Conservation (phyloP, 257 asterid genomes). For the Fraxinus cuspidata region DNA sequence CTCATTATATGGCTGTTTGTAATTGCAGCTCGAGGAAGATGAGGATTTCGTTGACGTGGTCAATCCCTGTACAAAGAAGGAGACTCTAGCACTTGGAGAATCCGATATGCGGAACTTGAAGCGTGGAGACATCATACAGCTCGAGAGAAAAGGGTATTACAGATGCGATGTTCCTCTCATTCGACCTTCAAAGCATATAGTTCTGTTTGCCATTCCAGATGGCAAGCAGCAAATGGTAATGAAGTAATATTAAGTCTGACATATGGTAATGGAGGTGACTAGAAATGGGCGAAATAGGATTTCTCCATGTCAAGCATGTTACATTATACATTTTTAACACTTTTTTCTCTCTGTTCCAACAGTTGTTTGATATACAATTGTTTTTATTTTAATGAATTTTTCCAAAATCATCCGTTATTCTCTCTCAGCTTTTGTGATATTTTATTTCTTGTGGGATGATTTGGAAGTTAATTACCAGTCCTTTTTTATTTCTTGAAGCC, state of each 20-base stretch:
- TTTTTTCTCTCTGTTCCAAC: background rate
- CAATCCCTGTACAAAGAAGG: slow-evolving; percentile 70
- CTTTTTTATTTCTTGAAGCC: background rate
- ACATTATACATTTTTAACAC: background rate
- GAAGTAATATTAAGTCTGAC: slow-evolving; percentile 36
- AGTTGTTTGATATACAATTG: background rate
- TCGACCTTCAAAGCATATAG: slow-evolving; percentile 66
- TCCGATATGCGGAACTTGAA: slow-evolving; percentile 84
- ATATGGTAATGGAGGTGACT: background rate
- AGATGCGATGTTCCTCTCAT: slow-evolving; percentile 78
- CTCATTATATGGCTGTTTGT: slow-evolving; percentile 12
- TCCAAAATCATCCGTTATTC: background rate
- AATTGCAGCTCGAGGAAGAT: slow-evolving; percentile 84
- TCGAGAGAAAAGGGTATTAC: slow-evolving; percentile 91
- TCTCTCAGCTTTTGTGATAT: background rate
- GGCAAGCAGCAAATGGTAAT: slow-evolving; percentile 75
- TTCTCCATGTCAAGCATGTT: slow-evolving; percentile 3
- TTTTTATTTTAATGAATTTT: background rate
- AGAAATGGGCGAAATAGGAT: background rate
- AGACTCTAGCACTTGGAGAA: slow-evolving; percentile 78
- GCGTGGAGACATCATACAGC: slow-evolving; percentile 77
- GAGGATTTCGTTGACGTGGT: slow-evolving; percentile 75
- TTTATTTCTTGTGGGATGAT: background rate
- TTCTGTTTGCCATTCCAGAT: slow-evolving; percentile 84
- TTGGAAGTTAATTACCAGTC: background rate